These are phyloP conservation scores for Geranomyces michiganensis DNA, from an alignment of 192 early-diverging fungal species.

Conservation along the genomic window DNA sequence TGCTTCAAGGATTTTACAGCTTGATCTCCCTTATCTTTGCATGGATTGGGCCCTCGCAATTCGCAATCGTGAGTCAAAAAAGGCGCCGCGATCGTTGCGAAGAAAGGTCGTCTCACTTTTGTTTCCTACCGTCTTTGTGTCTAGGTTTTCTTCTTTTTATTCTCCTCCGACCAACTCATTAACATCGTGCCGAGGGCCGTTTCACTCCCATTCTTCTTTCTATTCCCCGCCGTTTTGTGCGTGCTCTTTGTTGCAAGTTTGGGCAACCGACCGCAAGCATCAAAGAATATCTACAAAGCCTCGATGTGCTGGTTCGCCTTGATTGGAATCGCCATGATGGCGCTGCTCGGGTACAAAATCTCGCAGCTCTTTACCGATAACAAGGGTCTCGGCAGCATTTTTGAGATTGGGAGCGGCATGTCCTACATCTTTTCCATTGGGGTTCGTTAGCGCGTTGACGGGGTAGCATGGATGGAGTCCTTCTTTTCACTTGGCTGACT, in stretches of 20 bases:
- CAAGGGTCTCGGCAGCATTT: conserved; percentile 23
- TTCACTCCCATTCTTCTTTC: conserved; percentile 14
- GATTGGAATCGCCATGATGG: conserved; percentile 46
- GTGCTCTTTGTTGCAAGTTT: conserved; percentile 48
- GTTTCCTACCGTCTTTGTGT: too few relatives aligned
- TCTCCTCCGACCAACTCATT: conserved; percentile 21
- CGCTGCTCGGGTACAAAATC: conserved; percentile 29
- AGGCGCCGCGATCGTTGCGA: too few relatives aligned
- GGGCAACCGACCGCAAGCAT: conserved; percentile 57
- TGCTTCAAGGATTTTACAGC: conserved; percentile 63
- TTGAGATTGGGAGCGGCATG: conserved; percentile 39
- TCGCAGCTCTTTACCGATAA: conserved; percentile 13
- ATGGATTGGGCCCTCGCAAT: conserved; percentile 41
- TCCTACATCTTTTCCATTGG: neutral
- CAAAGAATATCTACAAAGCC: conserved; percentile 33
- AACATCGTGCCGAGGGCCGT: conserved; percentile 26
- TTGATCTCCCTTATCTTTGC: conserved; percentile 61
- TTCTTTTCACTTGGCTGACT: neutral
- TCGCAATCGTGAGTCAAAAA: conserved; percentile 33
- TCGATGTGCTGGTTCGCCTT: conserved; percentile 52
- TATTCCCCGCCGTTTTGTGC: conserved; percentile 37
- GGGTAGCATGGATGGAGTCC: conserved; percentile 22
- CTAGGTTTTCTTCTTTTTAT: conserved; percentile 32
- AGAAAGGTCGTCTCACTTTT: neutral
- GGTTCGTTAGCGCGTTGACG: neutral